phyloP scores from a whole-genome alignment of 2,329 filamentous ascomycete species.

The Zymoseptoria tritici region DNA sequence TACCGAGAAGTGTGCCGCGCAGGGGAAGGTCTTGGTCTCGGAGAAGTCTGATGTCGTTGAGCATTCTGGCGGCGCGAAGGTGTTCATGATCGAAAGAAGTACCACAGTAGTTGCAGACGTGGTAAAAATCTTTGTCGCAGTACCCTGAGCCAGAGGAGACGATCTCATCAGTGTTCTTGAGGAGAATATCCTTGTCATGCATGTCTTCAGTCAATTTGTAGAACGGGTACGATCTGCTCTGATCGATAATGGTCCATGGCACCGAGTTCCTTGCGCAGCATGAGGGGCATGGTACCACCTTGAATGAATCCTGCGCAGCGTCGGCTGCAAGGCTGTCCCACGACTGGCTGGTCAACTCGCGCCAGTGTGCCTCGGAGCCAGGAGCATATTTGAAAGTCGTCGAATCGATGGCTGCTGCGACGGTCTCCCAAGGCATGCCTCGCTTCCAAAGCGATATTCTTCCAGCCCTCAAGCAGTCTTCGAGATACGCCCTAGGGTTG shows the following conservation, averaged over 20 bases:
- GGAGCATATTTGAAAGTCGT: constrained; percentile 51
- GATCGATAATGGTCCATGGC: not conserved
- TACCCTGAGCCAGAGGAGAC: constrained; percentile 47
- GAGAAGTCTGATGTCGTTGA: constrained; percentile 47
- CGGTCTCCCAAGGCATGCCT: constrained; percentile 58
- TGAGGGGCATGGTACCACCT: constrained; percentile 54
- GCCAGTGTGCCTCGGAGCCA: constrained; percentile 14
- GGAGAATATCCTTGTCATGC: constrained; percentile 12
- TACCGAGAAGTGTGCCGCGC: constrained; percentile 59
- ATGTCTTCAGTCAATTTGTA: not conserved
- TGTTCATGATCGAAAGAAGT: constrained; percentile 48
- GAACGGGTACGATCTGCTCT: not conserved
- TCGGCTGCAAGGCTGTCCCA: constrained; percentile 57
- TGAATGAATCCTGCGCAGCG: constrained; percentile 31
- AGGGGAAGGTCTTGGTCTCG: constrained; percentile 47
- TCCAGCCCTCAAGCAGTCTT: constrained; percentile 60
- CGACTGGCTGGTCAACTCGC: constrained; percentile 37
- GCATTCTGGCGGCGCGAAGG: constrained; percentile 57
- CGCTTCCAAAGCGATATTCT: constrained; percentile 51
- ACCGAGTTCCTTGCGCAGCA: constrained; percentile 17
- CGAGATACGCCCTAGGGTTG: constrained; percentile 65
- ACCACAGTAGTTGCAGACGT: constrained; percentile 47
- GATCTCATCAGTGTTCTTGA: constrained; percentile 29
- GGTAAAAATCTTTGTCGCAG: constrained; percentile 50
- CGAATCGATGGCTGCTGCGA: constrained; percentile 52